Evolutionary conservation across 768 basidiomycete species (phyloP).

Genomic region (Termitomyces titanicus): DNA sequence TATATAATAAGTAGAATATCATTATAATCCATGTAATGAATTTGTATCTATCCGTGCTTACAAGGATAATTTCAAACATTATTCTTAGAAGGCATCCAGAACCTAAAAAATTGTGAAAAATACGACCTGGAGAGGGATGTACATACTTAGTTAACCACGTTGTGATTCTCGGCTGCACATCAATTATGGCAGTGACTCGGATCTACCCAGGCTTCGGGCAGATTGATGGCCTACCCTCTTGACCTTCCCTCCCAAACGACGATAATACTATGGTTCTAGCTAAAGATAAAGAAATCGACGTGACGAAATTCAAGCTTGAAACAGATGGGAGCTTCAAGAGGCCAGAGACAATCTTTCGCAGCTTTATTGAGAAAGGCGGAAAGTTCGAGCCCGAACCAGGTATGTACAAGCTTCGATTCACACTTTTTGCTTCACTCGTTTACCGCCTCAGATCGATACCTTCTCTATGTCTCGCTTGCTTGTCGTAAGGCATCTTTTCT

Average conservation of each 20-base stretch:
- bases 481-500: constrained; percentile 60
- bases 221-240: background rate
- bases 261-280: constrained; percentile 2
- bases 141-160: too few species aligned
- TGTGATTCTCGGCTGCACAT: too few species aligned
- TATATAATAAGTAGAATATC: too few species aligned
- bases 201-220: too few species aligned
- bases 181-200: too few species aligned
- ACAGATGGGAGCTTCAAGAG: constrained; percentile 69
- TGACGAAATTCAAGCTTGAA: constrained; percentile 49
- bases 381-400: constrained; percentile 67
- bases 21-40: too few species aligned
- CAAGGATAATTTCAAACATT: too few species aligned
- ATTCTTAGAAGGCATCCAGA: too few species aligned
- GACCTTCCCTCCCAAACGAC: background rate
- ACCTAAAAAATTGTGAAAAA: too few species aligned
- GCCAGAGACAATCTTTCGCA: constrained; percentile 48
- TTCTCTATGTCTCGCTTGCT: constrained; percentile 82
- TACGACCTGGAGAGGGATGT: too few species aligned
- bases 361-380: constrained; percentile 41
- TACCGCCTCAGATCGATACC: constrained; percentile 70
- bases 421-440: background rate
- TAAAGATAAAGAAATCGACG: constrained; percentile 30
- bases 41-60: too few species aligned
- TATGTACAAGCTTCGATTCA: constrained; percentile 22